These are phyloP conservation scores for Drechslerella coelobrocha DNA, from an alignment of 2,329 filamentous ascomycete species.

Conservation along the genomic window DNA sequence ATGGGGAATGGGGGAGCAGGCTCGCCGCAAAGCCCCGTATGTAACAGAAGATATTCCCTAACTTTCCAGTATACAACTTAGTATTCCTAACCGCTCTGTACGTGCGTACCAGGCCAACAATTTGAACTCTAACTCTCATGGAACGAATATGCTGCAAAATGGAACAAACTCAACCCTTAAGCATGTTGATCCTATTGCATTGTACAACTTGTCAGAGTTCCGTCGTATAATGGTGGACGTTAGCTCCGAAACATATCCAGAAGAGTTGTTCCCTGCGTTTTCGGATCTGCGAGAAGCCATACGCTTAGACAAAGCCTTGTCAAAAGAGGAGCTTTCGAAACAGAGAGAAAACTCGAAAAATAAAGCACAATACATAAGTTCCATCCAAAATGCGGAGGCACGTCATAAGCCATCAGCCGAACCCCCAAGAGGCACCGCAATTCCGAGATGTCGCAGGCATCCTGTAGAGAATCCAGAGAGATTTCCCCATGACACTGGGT, in stretches of 20 bases:
- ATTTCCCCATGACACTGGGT: constrained; percentile 3
- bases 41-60: not conserved
- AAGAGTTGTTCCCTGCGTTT: constrained; percentile 5
- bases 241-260: not conserved
- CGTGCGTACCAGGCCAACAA: not conserved
- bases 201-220: constrained; percentile 6
- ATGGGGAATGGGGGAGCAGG: not conserved
- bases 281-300: constrained; percentile 16
- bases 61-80: not conserved
- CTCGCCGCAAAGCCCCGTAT: not conserved
- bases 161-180: not conserved
- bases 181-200: not conserved
- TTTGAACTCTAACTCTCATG: not conserved
- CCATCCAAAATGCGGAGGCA: not conserved
- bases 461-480: not conserved
- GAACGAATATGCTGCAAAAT: not conserved
- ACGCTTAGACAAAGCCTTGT: constrained; percentile 19
- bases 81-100: not conserved
- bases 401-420: not conserved
- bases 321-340: constrained; percentile 18
- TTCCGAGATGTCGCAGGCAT: constrained; percentile 14
- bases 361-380: not conserved
- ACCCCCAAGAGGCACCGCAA: not conserved
- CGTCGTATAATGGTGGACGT: not conserved
- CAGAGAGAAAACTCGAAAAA: constrained; percentile 14